Conservation (phyloP, 345 rosid genomes). For the Gossypium anomalum region DNA sequence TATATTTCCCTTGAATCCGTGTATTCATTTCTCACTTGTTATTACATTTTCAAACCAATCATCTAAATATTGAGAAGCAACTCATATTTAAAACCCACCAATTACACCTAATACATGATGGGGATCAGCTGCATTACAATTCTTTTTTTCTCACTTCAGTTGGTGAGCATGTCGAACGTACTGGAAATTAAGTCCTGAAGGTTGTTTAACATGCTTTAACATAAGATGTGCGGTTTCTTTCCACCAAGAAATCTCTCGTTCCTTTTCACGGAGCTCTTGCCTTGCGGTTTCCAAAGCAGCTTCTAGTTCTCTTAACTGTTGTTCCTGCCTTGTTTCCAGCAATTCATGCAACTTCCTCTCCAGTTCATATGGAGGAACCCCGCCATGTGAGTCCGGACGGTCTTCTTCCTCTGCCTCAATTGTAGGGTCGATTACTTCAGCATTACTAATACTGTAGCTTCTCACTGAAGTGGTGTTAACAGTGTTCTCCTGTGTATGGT, state of each 20-base stretch:
- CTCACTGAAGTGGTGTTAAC: conserved; percentile 18
- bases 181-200: conserved; percentile 19
- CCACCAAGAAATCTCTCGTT: conserved; percentile 72
- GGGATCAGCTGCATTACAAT: background rate
- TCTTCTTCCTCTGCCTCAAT: conserved; percentile 22
- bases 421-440: conserved; percentile 34
- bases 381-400: conserved; percentile 19
- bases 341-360: conserved; percentile 64
- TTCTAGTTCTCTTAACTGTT: conserved; percentile 64
- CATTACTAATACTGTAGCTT: conserved; percentile 23
- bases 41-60: background rate
- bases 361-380: conserved; percentile 63
- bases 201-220: conserved; percentile 37
- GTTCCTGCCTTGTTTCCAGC: conserved; percentile 58
- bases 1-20: background rate
- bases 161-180: background rate
- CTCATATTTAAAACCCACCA: background rate
- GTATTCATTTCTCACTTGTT: background rate
- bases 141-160: conserved; percentile 7
- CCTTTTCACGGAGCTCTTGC: conserved; percentile 49
- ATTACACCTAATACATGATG: background rate
- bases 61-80: background rate
- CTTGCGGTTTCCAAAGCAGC: conserved; percentile 38
- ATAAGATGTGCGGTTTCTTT: conserved; percentile 57
- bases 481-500: conserved; percentile 21